Evolutionary conservation across 2,329 filamentous ascomycete genomes (phyloP).

Genomic region (Emericellopsis atlantica): DNA sequence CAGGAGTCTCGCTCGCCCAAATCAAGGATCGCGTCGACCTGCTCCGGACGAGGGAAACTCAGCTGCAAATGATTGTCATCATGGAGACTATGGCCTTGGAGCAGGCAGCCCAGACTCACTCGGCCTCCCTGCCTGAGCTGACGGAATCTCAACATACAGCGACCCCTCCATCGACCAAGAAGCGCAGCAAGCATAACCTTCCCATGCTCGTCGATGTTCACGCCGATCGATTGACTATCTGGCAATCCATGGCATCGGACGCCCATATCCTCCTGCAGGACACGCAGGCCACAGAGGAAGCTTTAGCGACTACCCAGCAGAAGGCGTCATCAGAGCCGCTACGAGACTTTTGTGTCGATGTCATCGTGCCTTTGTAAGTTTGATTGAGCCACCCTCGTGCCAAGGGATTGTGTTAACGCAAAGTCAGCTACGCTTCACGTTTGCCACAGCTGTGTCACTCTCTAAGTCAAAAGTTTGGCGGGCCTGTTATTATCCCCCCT

Average conservation of each 20-base stretch:
- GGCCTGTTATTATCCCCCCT: conserved; percentile 48
- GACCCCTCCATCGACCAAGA: conserved; percentile 29
- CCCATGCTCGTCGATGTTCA: conserved; percentile 57
- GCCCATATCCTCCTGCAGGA: conserved; percentile 38
- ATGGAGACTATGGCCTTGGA: conserved; percentile 63
- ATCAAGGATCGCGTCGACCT: conserved; percentile 51
- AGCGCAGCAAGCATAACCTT: conserved; percentile 50
- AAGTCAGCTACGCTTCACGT: conserved; percentile 54
- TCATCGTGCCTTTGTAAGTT: conserved; percentile 65
- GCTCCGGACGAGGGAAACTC: conserved; percentile 62
- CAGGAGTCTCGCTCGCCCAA: conserved; percentile 32
- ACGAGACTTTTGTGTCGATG: conserved; percentile 66
- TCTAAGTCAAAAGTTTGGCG: conserved; percentile 66
- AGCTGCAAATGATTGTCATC: conserved; percentile 69
- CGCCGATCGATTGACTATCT: conserved; percentile 69
- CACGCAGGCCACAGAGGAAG: conserved; percentile 23
- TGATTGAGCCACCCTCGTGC: too few species aligned
- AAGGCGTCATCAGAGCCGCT: conserved; percentile 46
- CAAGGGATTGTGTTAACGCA: conserved; percentile 17
- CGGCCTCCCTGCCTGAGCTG: conserved; percentile 28
- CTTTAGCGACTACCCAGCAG: conserved; percentile 21
- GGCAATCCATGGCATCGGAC: conserved; percentile 63
- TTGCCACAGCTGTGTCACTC: conserved; percentile 58
- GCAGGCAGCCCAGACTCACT: conserved; percentile 28
- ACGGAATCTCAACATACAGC: conserved; percentile 8